Conservation (phyloP, 352 stramenopile species). For the Pythium aphanidermatum region DNA sequence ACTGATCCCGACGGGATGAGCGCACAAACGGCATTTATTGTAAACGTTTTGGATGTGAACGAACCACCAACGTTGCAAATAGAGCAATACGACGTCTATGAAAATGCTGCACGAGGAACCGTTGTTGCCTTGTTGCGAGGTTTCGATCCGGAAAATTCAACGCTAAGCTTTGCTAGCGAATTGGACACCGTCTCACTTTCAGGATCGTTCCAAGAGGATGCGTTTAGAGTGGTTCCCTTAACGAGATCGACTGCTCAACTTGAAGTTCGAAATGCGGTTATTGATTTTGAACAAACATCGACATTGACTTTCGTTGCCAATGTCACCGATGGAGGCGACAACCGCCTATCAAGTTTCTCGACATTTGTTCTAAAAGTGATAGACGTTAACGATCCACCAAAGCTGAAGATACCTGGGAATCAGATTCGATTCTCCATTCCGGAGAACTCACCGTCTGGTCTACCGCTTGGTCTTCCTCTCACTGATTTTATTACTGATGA, state of each 20-base stretch:
- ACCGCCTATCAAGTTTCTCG: conserved; percentile 13
- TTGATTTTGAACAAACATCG: conserved; percentile 35
- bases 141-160: conserved; percentile 50
- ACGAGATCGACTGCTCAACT: conserved; percentile 33
- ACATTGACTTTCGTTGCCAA: conserved; percentile 33
- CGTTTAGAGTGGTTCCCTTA: conserved; percentile 34
- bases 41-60: conserved; percentile 27
- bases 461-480: conserved; percentile 4
- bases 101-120: conserved; percentile 38
- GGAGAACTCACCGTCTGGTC: conserved; percentile 12
- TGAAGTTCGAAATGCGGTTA: conserved; percentile 26
- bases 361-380: conserved; percentile 13
- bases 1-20: conserved; percentile 20
- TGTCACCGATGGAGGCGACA: conserved; percentile 26
- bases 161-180: conserved; percentile 30
- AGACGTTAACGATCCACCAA: conserved; percentile 27
- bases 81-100: conserved; percentile 16
- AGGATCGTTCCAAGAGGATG: too few species aligned
- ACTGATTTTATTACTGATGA: conserved; percentile 16
- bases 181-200: too few species aligned
- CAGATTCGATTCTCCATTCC: conserved; percentile 9
- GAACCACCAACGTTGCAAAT: conserved; percentile 22
- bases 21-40: conserved; percentile 4
- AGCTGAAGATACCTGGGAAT: neutral
- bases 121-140: conserved; percentile 29